Evolutionary conservation across 116 monocot genomes (phyloP), one percentile per base, ranked within the genome.

Genomic region (Phalaenopsis hybrid): DNA sequence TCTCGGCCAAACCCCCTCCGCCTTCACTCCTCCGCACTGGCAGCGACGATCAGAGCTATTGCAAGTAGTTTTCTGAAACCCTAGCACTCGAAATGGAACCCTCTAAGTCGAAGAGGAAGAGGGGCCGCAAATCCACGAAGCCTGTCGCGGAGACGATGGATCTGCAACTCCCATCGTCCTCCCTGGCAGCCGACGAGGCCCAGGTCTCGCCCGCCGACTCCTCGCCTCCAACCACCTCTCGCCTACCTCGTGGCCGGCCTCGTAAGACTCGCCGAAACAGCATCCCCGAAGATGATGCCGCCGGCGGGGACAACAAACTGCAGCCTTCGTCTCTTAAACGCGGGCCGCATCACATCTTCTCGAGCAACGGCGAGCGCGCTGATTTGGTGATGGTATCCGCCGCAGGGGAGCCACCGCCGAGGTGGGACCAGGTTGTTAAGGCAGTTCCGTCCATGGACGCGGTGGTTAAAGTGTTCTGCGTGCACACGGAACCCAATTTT

Each of bases 401-500:
- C 23, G 57, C 80, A 2, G 83, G 57, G 11, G 81, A 80, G 44
- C 83, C 83, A 25, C 83, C 83, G 45, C 79, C 84, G 15, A 72
- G 28, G 79, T 90, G 92, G 92, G 90, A 90, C 49, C 85, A 90
- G 85, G 90, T 88, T 63, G 90, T 74, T 25, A 85, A 78, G 84
- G 90, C 52, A 0, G 81, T 87, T 78, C 90, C 90, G 0, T 90
- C 88, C 41, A 93, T 93, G 96, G 96, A 96, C 46, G 94, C 96
- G 6, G 96, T 96, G 57, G 94, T 96, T 17, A 96, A 96, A 88
- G 96, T 96, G 79, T 94, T 96, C 72, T 96, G 96, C 81, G 89
- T 91, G 58, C 96, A 96, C 70, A 96, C 96, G 12, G 96, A 96
- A 85, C 96, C 96, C 41, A 96, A 96, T 52, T 96, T 94, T 82